These are phyloP conservation scores for Aspergillus pseudoterreus DNA, from an alignment of 2,329 filamentous ascomycete genomes.

Conservation along the genomic window DNA sequence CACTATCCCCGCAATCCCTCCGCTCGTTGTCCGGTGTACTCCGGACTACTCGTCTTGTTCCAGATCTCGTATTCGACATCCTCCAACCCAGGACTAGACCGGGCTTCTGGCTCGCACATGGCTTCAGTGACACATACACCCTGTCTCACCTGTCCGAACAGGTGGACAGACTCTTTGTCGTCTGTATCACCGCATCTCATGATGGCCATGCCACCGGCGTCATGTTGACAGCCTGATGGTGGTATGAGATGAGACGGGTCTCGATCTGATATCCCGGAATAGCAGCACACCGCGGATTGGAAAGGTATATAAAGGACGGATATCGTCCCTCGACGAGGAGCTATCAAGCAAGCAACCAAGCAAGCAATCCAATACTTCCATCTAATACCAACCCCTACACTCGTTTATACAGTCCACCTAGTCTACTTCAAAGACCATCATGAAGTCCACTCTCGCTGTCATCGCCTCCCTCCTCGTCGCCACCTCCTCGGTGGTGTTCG, in stretches of 20 bases:
- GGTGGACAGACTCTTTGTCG: too few species aligned
- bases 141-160: neutral
- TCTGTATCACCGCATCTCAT: too few species aligned
- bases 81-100: neutral
- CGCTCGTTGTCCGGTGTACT: neutral
- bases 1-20: neutral
- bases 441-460: slow-evolving; percentile 24
- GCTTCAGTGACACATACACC: neutral
- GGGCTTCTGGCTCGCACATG: neutral
- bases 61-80: slow-evolving; percentile 25
- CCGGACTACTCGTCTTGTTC: slow-evolving; percentile 12
- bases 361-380: neutral
- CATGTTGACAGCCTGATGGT: too few species aligned
- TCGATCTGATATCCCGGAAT: too few species aligned
- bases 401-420: neutral
- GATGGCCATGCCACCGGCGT: too few species aligned
- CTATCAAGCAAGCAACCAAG: too few species aligned
- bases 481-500: slow-evolving; percentile 17
- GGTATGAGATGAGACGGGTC: too few species aligned
- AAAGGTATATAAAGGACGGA: too few species aligned
- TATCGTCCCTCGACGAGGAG: too few species aligned
- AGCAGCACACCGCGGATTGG: too few species aligned
- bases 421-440: slow-evolving; percentile 15
- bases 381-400: neutral
- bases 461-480: slow-evolving; percentile 21